Evolutionary conservation across 2,329 filamentous ascomycete genomes (phyloP), one percentile per base, ranked within the genome.

Genomic region (Epichloe coenophiala): DNA sequence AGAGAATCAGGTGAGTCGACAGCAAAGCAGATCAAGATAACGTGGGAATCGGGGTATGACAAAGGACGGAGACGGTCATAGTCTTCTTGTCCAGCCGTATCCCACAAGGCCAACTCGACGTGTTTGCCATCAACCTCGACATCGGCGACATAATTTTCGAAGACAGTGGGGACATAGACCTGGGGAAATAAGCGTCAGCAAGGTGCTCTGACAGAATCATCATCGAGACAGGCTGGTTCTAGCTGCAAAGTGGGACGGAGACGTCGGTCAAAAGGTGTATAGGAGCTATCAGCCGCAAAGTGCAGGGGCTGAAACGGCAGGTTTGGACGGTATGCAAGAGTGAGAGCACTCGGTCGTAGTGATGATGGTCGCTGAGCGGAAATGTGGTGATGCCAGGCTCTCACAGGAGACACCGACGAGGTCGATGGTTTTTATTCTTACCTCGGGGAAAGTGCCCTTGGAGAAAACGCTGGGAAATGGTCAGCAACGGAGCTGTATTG

Each of bases 71-170:
- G 90, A 80, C 93, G 90, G 72, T 98, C 93, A 76, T 98, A 98
- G 77, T 98, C 93, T 80, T 98, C 93, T 80, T 98, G 93, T 62
- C 93, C 93, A 74, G 93, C 93, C 64, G 93, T 98, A 96, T 98
- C 93, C 93, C 93, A 98, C 69, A 98, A 82, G 71, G 93, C 93
- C 72, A 98, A 82, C 78, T 98, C 93, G 65, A 98, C 93, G 71
- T 96, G 93, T 80, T 97, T 97, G 77, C 89, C 89, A 79, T 98
- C 93, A 65, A 98, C 93, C 78, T 98, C 91, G 70, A 98, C 93
- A 80, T 98, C 93, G 83, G 93, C 93, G 67, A 98, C 93, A 66
- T 98, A 98, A 86, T 98, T 98, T 80, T 98, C 93, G 74, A 98
- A 98, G 65, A 98, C 93, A 63, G 93, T 98, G 69, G 93, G 93